Base-by-base conservation (phyloP, 768 basidiomycete genomes). In the Leccinum subgranulosum region DNA sequence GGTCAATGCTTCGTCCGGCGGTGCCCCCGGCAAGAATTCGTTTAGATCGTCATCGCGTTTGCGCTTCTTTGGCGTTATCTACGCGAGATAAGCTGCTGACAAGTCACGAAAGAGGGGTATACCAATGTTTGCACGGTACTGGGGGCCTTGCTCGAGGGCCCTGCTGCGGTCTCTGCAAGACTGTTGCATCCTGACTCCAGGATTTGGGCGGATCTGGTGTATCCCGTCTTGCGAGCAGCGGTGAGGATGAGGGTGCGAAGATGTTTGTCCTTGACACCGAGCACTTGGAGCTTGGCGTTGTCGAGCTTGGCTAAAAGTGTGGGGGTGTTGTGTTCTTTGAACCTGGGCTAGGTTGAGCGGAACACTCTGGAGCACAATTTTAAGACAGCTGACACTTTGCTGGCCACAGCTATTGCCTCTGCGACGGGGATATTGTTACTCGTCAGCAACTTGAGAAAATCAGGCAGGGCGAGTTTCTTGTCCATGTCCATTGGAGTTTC, bases 361-460 rank as follows among this genome's bases (percentile, higher is more conserved):
- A 41, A 41, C 47, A 51, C 56, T 29, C n/a, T 6, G 15, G 8
- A 11, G 23, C 25, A 39, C 31, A 27, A 33, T 12, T 12, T 31
- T 5, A 31, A 33, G 49, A 72, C 81, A 57, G 9, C 46, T 14
- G 57, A 88, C 89, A 88, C 77, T 79, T 89, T 90, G 56, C 81
- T 79, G 36, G 90, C 81, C 25, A 88, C 71, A 14, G 77, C 72
- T 79, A 94, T 91, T 14, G 90, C 88, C 61, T 86, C 84, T 33
- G 78, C 66, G 54, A 88, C 76, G 1, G 85, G 72, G 1, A 91
- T 70, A 65, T 80, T 77, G 57, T 82, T 81, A 48, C 65, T 74
- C 7, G 86, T 84, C 25, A 92, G 74, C 11, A 87, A 60, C 69
- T 90, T 85, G 25, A 92, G 74, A 65, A 88, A 91, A 21, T 75